Percentiles rank a stretch among this genome's conserved stretches.
phyloP scores from a whole-genome alignment of 2,329 filamentous ascomycete species.

The Xylaria sp. region DNA sequence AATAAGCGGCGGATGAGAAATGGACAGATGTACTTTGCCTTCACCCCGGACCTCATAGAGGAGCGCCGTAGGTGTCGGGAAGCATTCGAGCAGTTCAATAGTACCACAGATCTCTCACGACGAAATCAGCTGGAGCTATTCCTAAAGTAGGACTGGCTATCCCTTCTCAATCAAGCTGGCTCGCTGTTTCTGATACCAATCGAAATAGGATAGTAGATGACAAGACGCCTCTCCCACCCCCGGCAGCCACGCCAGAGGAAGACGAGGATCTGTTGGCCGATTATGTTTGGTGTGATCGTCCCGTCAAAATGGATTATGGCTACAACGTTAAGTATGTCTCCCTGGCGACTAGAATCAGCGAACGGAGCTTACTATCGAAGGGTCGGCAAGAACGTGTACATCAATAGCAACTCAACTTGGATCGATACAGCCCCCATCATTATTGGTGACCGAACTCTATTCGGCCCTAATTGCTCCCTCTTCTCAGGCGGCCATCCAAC shows the following conservation, averaged over 20 bases:
- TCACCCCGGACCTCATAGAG: slow-evolving; percentile 72
- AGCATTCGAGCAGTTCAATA: slow-evolving; percentile 73
- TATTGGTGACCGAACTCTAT: slow-evolving; percentile 79
- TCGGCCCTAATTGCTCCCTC: slow-evolving; percentile 82
- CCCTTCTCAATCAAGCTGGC: not conserved
- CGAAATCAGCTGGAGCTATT: slow-evolving; percentile 73
- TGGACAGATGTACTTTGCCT: slow-evolving; percentile 79
- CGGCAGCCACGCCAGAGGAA: slow-evolving; percentile 64
- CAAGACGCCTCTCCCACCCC: slow-evolving; percentile 69
- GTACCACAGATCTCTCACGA: slow-evolving; percentile 66
- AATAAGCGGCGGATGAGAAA: slow-evolving; percentile 67
- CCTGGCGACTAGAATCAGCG: slow-evolving; percentile 15
- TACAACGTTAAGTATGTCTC: slow-evolving; percentile 69
- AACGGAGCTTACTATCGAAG: slow-evolving; percentile 46
- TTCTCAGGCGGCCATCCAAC: slow-evolving; percentile 81
- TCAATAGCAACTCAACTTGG: slow-evolving; percentile 79
- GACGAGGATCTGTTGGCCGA: slow-evolving; percentile 73
- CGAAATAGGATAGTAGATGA: slow-evolving; percentile 69
- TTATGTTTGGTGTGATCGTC: slow-evolving; percentile 75
- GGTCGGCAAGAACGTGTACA: slow-evolving; percentile 75
- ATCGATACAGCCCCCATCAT: slow-evolving; percentile 80
- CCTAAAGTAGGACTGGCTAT: slow-evolving; percentile 67
- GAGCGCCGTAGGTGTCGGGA: slow-evolving; percentile 70
- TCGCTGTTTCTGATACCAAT: slow-evolving; percentile 19
- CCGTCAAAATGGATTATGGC: slow-evolving; percentile 80